These are phyloP conservation scores for Botrytis byssoidea DNA, from an alignment of 2,329 filamentous ascomycete species.

Conservation along the genomic window DNA sequence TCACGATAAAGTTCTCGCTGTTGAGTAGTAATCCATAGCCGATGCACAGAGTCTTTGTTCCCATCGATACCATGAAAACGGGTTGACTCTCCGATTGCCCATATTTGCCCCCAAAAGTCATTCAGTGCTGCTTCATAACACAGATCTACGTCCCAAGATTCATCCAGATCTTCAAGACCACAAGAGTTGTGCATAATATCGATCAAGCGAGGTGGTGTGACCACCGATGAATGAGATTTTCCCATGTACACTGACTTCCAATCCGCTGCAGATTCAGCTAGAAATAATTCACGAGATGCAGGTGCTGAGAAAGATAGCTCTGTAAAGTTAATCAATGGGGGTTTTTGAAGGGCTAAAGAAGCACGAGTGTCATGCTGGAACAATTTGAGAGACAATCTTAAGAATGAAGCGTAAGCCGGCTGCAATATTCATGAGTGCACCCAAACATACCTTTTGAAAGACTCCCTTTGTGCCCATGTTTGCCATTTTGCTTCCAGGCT, in stretches of 20 bases:
- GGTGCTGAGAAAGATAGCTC: not conserved
- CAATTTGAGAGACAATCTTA: not conserved
- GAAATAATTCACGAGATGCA: not conserved
- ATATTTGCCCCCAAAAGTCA: not conserved
- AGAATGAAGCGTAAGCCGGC: not conserved
- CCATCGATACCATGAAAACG: not conserved
- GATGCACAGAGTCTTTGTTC: not conserved
- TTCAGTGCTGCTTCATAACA: not conserved
- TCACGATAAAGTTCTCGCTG: not conserved
- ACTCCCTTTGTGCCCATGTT: constrained; percentile 5
- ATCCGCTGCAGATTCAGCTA: not conserved
- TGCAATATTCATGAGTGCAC: not conserved
- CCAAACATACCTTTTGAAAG: not conserved
- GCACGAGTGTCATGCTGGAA: not conserved
- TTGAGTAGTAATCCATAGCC: not conserved
- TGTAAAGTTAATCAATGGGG: not conserved
- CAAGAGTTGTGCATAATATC: not conserved
- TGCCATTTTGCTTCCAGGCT: constrained; percentile 1
- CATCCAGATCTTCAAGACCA: not conserved
- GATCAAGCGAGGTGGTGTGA: not conserved
- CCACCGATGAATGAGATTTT: not conserved
- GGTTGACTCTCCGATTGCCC: not conserved
- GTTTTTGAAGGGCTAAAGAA: constrained; percentile 1
- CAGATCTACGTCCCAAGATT: not conserved
- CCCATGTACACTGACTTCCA: not conserved